These are phyloP conservation scores for Syzygium grande DNA, from an alignment of 345 rosid genomes.

Conservation along the genomic window DNA sequence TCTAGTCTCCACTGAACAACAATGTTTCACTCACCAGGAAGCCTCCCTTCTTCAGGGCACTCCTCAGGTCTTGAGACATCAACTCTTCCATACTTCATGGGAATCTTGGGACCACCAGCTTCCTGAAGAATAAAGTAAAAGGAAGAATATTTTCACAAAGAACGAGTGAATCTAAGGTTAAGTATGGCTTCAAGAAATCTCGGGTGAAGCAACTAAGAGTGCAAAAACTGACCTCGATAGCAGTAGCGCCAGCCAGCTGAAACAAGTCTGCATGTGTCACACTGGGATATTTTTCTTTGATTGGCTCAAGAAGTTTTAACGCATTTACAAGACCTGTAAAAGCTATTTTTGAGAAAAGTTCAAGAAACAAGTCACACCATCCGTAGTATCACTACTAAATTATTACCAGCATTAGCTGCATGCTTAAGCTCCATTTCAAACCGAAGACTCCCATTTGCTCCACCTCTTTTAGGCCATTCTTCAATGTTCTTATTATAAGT, in stretches of 20 bases:
- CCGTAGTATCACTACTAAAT: not conserved
- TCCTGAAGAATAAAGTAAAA: slow-evolving; percentile 39
- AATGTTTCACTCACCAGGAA: slow-evolving; percentile 64
- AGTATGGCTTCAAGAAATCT: not conserved
- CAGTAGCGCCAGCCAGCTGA: slow-evolving; percentile 95
- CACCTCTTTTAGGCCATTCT: slow-evolving; percentile 92
- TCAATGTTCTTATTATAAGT: slow-evolving; percentile 84
- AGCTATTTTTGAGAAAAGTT: slow-evolving; percentile 5
- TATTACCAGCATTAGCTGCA: slow-evolving; percentile 88
- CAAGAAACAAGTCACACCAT: not conserved
- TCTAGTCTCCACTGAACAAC: not conserved
- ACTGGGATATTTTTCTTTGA: slow-evolving; percentile 78
- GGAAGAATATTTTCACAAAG: not conserved
- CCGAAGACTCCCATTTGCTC: slow-evolving; percentile 91
- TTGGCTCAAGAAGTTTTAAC: slow-evolving; percentile 60
- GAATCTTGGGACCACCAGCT: slow-evolving; percentile 88
- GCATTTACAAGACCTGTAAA: slow-evolving; percentile 78
- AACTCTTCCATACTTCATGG: slow-evolving; percentile 92
- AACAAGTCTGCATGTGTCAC: slow-evolving; percentile 86
- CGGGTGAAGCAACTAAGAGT: not conserved
- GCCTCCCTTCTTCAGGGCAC: slow-evolving; percentile 98
- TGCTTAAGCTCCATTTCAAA: slow-evolving; percentile 90
- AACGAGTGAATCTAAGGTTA: not conserved
- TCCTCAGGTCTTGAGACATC: slow-evolving; percentile 65
- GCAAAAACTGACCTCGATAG: slow-evolving; percentile 58